Conservation (phyloP, 2,329 filamentous ascomycete species). For the Curvularia hawaiiensis region DNA sequence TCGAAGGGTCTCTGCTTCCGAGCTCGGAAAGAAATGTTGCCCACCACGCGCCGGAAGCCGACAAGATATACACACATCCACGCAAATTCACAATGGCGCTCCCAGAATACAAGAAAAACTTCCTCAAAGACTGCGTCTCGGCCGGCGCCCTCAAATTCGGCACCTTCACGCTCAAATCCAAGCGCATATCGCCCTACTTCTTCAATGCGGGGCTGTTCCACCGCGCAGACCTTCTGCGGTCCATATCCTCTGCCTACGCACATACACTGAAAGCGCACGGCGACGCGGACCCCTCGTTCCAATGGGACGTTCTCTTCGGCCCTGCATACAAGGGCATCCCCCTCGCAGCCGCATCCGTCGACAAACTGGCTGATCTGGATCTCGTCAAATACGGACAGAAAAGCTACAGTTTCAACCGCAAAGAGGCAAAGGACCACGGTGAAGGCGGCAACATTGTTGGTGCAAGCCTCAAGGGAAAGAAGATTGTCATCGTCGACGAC, state of each 20-base stretch:
- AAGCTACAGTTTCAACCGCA: conserved; percentile 92
- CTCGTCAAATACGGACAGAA: conserved; percentile 68
- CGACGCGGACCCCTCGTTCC: conserved; percentile 51
- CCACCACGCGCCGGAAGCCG: neutral
- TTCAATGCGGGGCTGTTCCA: conserved; percentile 96
- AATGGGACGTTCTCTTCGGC: conserved; percentile 86
- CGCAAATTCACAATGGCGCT: conserved; percentile 21
- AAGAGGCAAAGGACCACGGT: conserved; percentile 95
- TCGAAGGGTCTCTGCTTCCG: conserved; percentile 32
- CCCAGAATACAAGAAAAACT: conserved; percentile 65
- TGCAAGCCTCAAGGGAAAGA: conserved; percentile 81
- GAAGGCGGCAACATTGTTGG: conserved; percentile 95
- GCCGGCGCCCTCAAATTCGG: conserved; percentile 80
- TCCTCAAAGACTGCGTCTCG: conserved; percentile 71
- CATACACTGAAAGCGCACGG: conserved; percentile 58
- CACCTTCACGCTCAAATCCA: conserved; percentile 88
- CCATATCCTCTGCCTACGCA: conserved; percentile 83
- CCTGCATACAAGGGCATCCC: conserved; percentile 98
- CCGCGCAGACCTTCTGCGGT: conserved; percentile 74
- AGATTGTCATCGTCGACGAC: conserved; percentile 90
- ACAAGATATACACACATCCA: too few relatives aligned
- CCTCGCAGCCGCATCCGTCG: conserved; percentile 76
- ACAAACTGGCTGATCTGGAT: conserved; percentile 75
- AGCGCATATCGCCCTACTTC: conserved; percentile 91
- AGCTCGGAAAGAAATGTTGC: conserved; percentile 36